Evolutionary conservation across 2,329 filamentous ascomycete genomes (phyloP).

Genomic region (Ophiocordyceps camponoti-saundersi): DNA sequence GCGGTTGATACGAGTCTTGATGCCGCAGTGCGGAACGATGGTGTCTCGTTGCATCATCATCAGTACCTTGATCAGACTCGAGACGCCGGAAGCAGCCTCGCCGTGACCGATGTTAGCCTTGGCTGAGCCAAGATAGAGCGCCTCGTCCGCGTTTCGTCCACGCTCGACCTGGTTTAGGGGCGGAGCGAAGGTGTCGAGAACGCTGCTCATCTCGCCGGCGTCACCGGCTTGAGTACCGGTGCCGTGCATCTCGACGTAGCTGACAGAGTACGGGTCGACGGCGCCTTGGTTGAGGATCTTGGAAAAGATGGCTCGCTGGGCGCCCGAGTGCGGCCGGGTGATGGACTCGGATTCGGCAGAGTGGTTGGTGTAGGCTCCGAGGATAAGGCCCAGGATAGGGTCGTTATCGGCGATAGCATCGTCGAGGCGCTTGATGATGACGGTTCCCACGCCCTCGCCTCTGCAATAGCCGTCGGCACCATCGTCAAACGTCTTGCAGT

Average conservation of each 20-base stretch:
- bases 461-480: constrained; percentile 71
- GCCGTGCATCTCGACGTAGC: constrained; percentile 83
- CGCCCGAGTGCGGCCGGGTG: constrained; percentile 64
- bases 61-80: constrained; percentile 41
- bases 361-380: constrained; percentile 44
- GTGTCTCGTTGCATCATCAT: constrained; percentile 35
- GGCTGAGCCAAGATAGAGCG: constrained; percentile 43
- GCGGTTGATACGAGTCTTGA: constrained; percentile 47
- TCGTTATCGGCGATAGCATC: constrained; percentile 66
- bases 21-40: constrained; percentile 51
- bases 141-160: constrained; percentile 20
- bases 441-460: constrained; percentile 56
- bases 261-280: constrained; percentile 60
- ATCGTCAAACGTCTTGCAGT: constrained; percentile 61
- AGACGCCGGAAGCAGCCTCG: constrained; percentile 49
- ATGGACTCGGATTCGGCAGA: constrained; percentile 61
- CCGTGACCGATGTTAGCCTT: constrained; percentile 52
- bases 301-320: constrained; percentile 50
- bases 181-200: constrained; percentile 43
- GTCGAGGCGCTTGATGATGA: constrained; percentile 64
- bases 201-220: constrained; percentile 65
- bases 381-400: constrained; percentile 58
- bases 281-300: constrained; percentile 37
- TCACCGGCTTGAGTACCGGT: constrained; percentile 83
- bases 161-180: constrained; percentile 33